Evolutionary conservation across 73 alveolate genomes (phyloP), one percentile per base, ranked within the genome.

Genomic region (Paramecium caudatum): DNA sequence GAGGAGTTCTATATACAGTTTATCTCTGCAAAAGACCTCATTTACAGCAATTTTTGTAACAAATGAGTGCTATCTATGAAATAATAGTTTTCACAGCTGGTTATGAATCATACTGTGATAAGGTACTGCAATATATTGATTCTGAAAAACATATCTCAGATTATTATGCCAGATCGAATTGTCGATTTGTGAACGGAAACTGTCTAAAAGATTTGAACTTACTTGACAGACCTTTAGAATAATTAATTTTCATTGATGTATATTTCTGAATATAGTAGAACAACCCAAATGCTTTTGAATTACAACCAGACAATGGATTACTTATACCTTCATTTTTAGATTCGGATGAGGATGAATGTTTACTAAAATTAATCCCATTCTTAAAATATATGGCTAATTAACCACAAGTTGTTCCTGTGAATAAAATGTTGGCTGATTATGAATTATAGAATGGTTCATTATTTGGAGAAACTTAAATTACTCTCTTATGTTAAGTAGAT

Each of bases 281-380:
- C 32, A 74, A 36, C 43, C 69, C 88, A 15, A 39, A 39, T 74
- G 88, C 88, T 1, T 74, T 74, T 37, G 88, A 74, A 2, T 17
- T 43, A 32, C 19, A 74, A 3, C 88, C 88, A 39, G 88, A 74
- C 2, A 74, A 74, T 74, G 88, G 88, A 41, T 74, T 74, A 45
- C 55, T 74, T 21, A 74, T 74, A 6, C 88, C 88, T 2, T 74
- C 88, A 12, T 74, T 74, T 74, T 19, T 74, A 19, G 88, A 74
- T 74, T 74, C 88, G 19, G 88, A 74, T 45, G 88, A 74, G 32
- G 88, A 74, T 39, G 69, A 74, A 27, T 74, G 88, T 41, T 41
- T 74, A 13, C 7, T 74, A 12, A 74, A 23, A 7, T 74, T 74
- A 27, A 45, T 74, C 21, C 88, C 88, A 10, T 74, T 74, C 43